Base-by-base conservation (phyloP, 176 grass and related monocot genomes). In the Elaeis guineensis region DNA sequence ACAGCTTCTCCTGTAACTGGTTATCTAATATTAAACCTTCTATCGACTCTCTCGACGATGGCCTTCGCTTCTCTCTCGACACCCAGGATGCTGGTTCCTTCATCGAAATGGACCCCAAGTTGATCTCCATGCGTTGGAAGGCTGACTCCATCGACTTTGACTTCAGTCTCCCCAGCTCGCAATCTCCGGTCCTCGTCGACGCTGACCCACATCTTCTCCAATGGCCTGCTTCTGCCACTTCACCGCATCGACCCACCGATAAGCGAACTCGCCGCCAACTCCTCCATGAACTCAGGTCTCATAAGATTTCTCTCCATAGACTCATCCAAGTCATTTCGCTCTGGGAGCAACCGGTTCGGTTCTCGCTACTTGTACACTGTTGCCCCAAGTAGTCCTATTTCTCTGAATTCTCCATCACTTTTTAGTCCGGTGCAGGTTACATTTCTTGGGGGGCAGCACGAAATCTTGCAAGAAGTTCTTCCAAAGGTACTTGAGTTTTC, bases 261-360 rank as follows among this genome's bases (percentile, higher is more conserved):
- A 15, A 53, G 0, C 5, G 50, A 19, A 3, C 14, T 14, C 5
- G n/a, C 22, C 1, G 9, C 60, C 3, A 21, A 39, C 11, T 6
- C 62, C 12, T 4, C 3, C 0, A 17, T 3, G 48, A 24, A 30
- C 6, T 49, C 80, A 17, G 25, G 32, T 50, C 44, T 73, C 9
- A 4, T 61, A 39, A 58, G 61, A 9, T 44, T 71, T 16, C 58
- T 23, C 20, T 79, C 54, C 4, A 55, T 28, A 6, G 76, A 70
- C 61, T 73, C 72, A 35, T 77, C 58, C 16, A 50, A 65, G 59
- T 50, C 74, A 28, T 62, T 57, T 60, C 17, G 64, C 64, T 69
- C 69, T 17, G 51, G 68, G 3, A 83, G 58, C 67, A 61, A n/a
- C 32, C 61, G 57, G 51, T 65, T 52, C 21, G 16, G 44, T 9